Conservation (phyloP, 176 grass and related monocot species). For the Eleusine indica region DNA sequence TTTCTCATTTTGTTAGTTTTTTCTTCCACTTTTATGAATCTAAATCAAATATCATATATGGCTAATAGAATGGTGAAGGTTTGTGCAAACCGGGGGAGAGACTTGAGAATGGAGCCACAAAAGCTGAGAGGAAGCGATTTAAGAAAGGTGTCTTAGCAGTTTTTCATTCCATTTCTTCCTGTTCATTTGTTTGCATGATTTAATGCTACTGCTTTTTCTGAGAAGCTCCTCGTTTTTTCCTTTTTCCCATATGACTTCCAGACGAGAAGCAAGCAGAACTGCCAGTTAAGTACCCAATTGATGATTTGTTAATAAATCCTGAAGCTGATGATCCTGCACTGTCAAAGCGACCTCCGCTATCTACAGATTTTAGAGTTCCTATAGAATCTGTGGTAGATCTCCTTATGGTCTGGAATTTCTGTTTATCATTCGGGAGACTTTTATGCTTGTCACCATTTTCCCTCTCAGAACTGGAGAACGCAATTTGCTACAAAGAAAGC, state of each 20-base stretch:
- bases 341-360: conserved; percentile 52
- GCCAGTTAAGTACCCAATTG: conserved; percentile 76
- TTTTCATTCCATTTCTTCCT: conserved; percentile 26
- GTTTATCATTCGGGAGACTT: conserved; percentile 69
- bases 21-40: conserved; percentile 26
- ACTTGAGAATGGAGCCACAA: conserved; percentile 46
- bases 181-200: conserved; percentile 32
- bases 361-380: conserved; percentile 79
- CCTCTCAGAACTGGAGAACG: conserved; percentile 86
- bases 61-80: conserved; percentile 54
- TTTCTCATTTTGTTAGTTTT: conserved; percentile 31
- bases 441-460: conserved; percentile 78
- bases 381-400: conserved; percentile 76
- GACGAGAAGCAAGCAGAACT: conserved; percentile 26
- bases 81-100: conserved; percentile 52
- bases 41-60: conserved; percentile 30
- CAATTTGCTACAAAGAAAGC: conserved; percentile 78
- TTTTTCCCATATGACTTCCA: conserved; percentile 46
- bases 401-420: conserved; percentile 86
- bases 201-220: conserved; percentile 8
- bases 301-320: conserved; percentile 70
- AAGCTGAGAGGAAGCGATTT: conserved; percentile 42
- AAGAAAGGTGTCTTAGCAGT: conserved; percentile 47
- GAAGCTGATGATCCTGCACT: conserved; percentile 57
- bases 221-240: conserved; percentile 19